Evolutionary conservation across 768 basidiomycete genomes (phyloP), one percentile per base, ranked within the genome.

Genomic region (Botryobasidium botryosum): DNA sequence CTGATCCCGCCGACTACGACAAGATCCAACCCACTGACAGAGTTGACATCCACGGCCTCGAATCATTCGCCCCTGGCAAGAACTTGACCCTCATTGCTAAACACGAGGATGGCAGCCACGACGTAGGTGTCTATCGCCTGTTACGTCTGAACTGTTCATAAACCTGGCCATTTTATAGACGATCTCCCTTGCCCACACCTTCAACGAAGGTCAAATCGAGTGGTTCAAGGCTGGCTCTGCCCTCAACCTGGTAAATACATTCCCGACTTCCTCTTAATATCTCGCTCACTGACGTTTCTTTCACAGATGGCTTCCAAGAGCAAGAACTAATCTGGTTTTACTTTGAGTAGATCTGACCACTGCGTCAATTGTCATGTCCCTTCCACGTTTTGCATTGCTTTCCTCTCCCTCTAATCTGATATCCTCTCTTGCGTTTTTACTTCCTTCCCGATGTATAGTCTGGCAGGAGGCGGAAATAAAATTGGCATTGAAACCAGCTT

Each of bases 191-290:
- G 83, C 85, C 21, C 88, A 94, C 64, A 83, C 86, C 10, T 96
- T 94, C 72, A 96, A 97, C 59, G 80, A 87, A 63, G 87, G 87
- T 38, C 91, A 94, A 65, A 91, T 94, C 58, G 86, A 74, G 55
- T 94, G 92, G 91, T 96, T 94, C 78, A 91, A 90, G 72, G 88
- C 88, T 56, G 92, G 92, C 33, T 87, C 83, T 52, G 86, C 87
- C 15, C 75, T 92, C 43, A 90, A 91, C 71, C 57, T 88, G 64
- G 80, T 85, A 46, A 20, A 51, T 50, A 8, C 21, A 13, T 18
- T 10, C 7, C 12, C 36, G 7, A 1, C 3, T 29, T 32, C 5
- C 37, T 38, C 24, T 36, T 10, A 25, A 21, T 18, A 24, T 2
- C 13, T 13, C 33, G 25, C 37, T 29, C 10, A 32, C 29, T 26